Percentiles rank a stretch among this genome's conserved stretches.
phyloP scores from a whole-genome alignment of 768 basidiomycete species.

The Phaeotremella skinneri region DNA sequence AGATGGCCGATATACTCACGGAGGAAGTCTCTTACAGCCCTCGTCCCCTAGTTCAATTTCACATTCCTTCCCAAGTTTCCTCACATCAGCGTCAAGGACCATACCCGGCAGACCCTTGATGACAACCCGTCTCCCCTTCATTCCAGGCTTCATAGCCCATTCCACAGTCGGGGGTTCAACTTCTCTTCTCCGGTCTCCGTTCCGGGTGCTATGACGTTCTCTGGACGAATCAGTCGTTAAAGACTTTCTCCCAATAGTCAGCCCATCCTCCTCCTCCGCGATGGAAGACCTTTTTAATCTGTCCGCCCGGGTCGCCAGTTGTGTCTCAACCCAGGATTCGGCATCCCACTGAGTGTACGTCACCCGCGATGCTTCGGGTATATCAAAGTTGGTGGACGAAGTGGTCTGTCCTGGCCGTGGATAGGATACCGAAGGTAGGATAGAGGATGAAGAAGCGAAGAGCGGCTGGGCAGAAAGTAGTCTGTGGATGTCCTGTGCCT shows the following conservation, averaged over 20 bases:
- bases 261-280: neutral
- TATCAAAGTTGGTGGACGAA: neutral
- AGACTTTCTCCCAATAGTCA: neutral
- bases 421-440: neutral
- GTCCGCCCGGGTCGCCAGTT: neutral
- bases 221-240: neutral
- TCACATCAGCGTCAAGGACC: constrained; percentile 6
- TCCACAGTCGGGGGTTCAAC: constrained; percentile 6
- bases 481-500: constrained; percentile 1
- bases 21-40: constrained; percentile 10
- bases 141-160: constrained; percentile 7
- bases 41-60: constrained; percentile 11
- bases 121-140: constrained; percentile 16
- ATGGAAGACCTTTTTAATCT: neutral
- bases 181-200: constrained; percentile 2
- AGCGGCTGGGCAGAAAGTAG: constrained; percentile 9
- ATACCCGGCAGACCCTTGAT: constrained; percentile 18
- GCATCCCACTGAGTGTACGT: neutral
- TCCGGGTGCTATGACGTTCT: neutral
- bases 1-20: constrained; percentile 13
- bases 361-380: neutral
- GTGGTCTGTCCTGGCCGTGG: neutral
- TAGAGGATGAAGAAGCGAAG: constrained; percentile 3
- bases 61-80: constrained; percentile 20
- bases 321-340: neutral